phyloP scores from a whole-genome alignment of 1,284 basidiomycete species.

The Schizophyllum commune region DNA sequence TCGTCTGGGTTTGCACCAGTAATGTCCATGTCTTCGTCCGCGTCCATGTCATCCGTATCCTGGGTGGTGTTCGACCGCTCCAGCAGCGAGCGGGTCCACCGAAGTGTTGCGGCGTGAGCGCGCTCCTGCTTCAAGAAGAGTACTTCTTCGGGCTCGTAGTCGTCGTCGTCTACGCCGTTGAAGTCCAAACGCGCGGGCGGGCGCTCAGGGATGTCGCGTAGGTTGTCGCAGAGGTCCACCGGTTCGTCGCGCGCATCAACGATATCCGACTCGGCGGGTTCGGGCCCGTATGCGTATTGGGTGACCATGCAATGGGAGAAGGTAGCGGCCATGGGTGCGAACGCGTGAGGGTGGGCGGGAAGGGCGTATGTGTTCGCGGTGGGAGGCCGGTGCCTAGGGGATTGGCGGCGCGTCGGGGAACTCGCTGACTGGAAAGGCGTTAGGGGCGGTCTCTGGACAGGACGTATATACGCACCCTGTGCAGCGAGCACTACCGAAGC shows the following conservation, averaged over 20 bases:
- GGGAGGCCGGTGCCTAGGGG: background rate
- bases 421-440: background rate
- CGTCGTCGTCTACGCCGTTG: constrained; percentile 13
- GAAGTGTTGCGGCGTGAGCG: constrained; percentile 13
- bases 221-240: constrained; percentile 2
- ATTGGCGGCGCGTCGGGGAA: background rate
- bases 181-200: constrained; percentile 29
- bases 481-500: background rate
- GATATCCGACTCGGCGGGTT: constrained; percentile 10
- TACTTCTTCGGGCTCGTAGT: background rate
- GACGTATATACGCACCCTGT: background rate
- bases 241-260: constrained; percentile 9
- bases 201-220: constrained; percentile 21
- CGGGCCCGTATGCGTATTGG: background rate
- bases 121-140: constrained; percentile 1
- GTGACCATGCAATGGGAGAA: background rate
- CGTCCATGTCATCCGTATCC: background rate
- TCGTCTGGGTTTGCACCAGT: constrained; percentile 6
- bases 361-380: background rate
- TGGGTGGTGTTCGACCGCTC: background rate
- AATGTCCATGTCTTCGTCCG: constrained; percentile 11
- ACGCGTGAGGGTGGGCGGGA: background rate
- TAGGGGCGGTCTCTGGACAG: background rate
- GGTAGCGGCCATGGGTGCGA: background rate
- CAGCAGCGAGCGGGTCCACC: constrained; percentile 4